Evolutionary conservation across 2,329 filamentous ascomycete species (phyloP), one percentile per base, ranked within the genome.

Genomic region (Paracorniculantispora psalliotae): DNA sequence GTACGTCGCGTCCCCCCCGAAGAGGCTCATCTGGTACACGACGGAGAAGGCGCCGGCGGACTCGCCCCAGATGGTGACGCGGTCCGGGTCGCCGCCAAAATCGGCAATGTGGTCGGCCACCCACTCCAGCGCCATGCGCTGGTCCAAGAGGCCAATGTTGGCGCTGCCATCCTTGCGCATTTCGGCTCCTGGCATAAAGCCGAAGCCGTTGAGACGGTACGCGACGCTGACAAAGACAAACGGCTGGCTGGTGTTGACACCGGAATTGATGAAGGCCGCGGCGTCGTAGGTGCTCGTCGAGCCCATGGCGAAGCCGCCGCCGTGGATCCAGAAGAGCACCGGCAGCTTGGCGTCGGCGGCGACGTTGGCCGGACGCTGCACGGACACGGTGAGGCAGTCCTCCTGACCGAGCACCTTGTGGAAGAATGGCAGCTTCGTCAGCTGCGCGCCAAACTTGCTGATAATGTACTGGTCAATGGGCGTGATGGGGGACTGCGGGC

Each of bases 51-150:
- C 71, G 1, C 82, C 82, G 0, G 82, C 81, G 0, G 76, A 79
- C 67, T 88, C 81, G 4, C 86, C 86, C 81, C 82, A 87, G 53
- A 88, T 82, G 0, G 85, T 88, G 6, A 88, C 84, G 62, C 83
- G 84, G 4, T 74, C 72, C 0, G 85, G 82, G 64, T 89, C 85
- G 2, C 86, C 87, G 2, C 87, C 87, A 67, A 89, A 90, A 0
- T 79, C 73, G 0, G 75, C 80, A 59, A 89, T 87, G 64, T 88
- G 86, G 61, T 86, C 82, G 4, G 82, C 79, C 0, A 86, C 77
- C 86, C 86, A 89, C 61, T 87, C 65, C 19, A 89, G 70, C 0
- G 79, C 84, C 9, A 84, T 71, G 25, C 83, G 73, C 66, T 88
- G 84, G 63, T 89, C 86, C 0, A 82, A 72, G 2, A 87, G 73